A percentile compares a stretch with the other conserved stretches of the same genome.
phyloP scores from a whole-genome alignment of 2,329 filamentous ascomycete genomes.

The Canariomyces notabilis region DNA sequence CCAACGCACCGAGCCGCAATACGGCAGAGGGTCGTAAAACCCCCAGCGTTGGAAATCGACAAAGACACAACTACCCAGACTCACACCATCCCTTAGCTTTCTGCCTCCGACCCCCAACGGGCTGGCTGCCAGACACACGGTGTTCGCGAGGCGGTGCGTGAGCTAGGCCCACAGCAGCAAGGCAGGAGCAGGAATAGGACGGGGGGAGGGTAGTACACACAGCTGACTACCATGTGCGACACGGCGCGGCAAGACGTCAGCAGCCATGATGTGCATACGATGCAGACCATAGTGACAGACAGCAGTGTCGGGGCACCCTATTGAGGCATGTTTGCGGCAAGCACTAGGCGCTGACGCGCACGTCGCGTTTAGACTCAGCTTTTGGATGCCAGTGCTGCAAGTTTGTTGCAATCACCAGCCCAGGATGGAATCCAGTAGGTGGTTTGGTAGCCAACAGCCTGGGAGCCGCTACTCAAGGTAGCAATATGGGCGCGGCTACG shows the following conservation, averaged over 20 bases:
- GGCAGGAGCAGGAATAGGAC: constrained; percentile 14
- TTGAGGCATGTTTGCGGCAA: constrained; percentile 1
- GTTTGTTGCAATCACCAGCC: neutral
- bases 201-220: constrained; percentile 12
- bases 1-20: constrained; percentile 9
- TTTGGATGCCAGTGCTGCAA: neutral
- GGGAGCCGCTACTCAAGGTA: too few relatives aligned
- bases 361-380: neutral
- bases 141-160: constrained; percentile 10
- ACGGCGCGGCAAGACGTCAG: constrained; percentile 10
- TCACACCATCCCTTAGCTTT: constrained; percentile 8
- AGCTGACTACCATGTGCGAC: constrained; percentile 14
- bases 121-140: constrained; percentile 7
- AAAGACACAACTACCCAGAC: neutral
- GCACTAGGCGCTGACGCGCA: constrained; percentile 14
- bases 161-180: constrained; percentile 6
- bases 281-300: neutral
- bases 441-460: neutral
- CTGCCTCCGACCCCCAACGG: constrained; percentile 8
- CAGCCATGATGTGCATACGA: neutral
- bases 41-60: neutral
- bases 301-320: neutral
- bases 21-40: constrained; percentile 6
- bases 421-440: neutral
- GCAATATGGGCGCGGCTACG: too few relatives aligned